Evolutionary conservation across 371 early-diverging fungal species (phyloP).

Genomic region (Nosema muscidifuracis): DNA sequence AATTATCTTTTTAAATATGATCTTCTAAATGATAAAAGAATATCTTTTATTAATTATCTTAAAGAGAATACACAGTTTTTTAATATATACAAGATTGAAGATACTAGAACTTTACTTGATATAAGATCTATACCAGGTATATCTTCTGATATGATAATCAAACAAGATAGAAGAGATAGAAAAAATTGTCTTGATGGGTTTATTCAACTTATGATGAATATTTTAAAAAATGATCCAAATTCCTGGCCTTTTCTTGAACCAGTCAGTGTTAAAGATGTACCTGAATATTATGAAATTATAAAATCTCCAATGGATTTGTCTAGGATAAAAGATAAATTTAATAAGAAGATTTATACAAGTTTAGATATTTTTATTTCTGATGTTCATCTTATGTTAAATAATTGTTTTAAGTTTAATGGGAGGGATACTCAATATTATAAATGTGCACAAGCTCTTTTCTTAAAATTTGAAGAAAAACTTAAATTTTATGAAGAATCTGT

Average conservation of each 20-base stretch:
- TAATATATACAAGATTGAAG: slow-evolving; percentile 2
- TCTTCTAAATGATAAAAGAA: slow-evolving; percentile 40
- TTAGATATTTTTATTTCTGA: slow-evolving; percentile 71
- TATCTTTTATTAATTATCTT: slow-evolving; percentile 45
- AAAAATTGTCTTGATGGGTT: slow-evolving; percentile 65
- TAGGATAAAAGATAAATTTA: slow-evolving; percentile 70
- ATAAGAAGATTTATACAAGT: slow-evolving; percentile 68
- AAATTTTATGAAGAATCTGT: slow-evolving; percentile 31
- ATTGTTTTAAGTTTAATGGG: slow-evolving; percentile 75
- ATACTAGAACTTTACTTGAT: not conserved
- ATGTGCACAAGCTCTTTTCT: slow-evolving; percentile 65
- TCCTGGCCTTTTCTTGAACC: slow-evolving; percentile 96
- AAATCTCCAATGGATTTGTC: slow-evolving; percentile 90
- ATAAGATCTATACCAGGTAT: slow-evolving; percentile 7
- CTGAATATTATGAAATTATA: slow-evolving; percentile 88
- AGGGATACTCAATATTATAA: slow-evolving; percentile 71
- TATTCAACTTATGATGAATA: slow-evolving; percentile 69
- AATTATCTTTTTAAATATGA: slow-evolving; percentile 56
- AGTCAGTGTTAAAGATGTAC: slow-evolving; percentile 73
- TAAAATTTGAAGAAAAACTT: slow-evolving; percentile 30
- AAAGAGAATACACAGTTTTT: slow-evolving; percentile 38
- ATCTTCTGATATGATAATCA: not conserved
- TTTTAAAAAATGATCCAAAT: slow-evolving; percentile 69
- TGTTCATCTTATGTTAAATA: slow-evolving; percentile 71
- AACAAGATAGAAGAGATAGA: slow-evolving; percentile 21